Evolutionary conservation across 352 stramenopile species (phyloP).

Genomic region (Albugo laibachii): DNA sequence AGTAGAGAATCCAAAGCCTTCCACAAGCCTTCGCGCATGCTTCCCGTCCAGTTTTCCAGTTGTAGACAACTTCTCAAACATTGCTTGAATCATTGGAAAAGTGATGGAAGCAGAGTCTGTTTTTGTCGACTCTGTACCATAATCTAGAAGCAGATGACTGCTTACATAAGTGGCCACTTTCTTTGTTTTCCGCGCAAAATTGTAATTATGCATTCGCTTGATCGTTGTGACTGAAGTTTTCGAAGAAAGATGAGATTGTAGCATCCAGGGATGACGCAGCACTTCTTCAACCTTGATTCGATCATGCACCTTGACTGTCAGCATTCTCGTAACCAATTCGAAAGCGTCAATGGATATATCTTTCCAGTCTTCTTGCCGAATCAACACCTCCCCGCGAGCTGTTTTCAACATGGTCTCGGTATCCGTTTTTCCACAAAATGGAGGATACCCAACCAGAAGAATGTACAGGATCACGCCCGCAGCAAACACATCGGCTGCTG

Average conservation of each 20-base stretch:
- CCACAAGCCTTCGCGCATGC: too few species aligned
- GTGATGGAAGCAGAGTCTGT: too few species aligned
- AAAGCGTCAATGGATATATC: constrained; percentile 33
- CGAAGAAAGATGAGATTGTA: constrained; percentile 3
- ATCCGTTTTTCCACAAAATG: constrained; percentile 49
- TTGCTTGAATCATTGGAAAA: too few species aligned
- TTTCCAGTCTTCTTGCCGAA: constrained; percentile 35
- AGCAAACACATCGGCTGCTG: constrained; percentile 54
- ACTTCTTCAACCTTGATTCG: constrained; percentile 49
- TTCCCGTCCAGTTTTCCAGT: too few species aligned
- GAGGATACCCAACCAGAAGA: constrained; percentile 51
- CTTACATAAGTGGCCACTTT: constrained; percentile 53
- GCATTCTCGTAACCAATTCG: constrained; percentile 49
- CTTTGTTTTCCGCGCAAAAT: constrained; percentile 57
- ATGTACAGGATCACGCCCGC: constrained; percentile 70
- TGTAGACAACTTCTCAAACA: too few species aligned
- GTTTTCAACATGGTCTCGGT: constrained; percentile 63
- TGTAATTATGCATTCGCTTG: constrained; percentile 53
- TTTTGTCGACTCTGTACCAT: too few species aligned
- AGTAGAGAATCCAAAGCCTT: constrained; percentile 31
- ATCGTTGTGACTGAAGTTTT: constrained; percentile 9
- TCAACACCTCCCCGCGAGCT: constrained; percentile 45
- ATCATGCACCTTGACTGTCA: constrained; percentile 46
- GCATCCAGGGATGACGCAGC: constrained; percentile 38
- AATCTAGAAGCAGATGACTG: neutral